Evolutionary conservation across 2,329 filamentous ascomycete species (phyloP).

Genomic region (Colletotrichum musicola): DNA sequence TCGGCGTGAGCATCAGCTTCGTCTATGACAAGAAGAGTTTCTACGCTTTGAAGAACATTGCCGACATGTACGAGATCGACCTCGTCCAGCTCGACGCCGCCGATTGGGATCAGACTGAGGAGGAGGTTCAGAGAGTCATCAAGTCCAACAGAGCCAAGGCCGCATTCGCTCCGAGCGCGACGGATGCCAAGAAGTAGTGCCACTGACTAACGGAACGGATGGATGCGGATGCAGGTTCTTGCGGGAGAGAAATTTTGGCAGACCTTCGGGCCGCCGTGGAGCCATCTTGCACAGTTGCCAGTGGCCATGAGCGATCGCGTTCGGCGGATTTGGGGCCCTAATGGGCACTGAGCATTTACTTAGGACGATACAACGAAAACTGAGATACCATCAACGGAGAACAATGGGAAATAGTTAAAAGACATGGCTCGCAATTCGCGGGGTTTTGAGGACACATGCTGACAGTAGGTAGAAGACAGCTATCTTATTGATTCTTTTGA

Average conservation of each 20-base stretch:
- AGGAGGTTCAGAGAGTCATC: conserved; percentile 83
- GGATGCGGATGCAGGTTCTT: background rate
- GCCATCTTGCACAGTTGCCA: conserved; percentile 13
- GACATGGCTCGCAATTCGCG: background rate
- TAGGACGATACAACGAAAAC: conserved; percentile 29
- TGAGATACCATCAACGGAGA: conserved; percentile 38
- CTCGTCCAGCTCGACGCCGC: conserved; percentile 84
- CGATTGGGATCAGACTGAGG: conserved; percentile 93
- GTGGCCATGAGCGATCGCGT: conserved; percentile 16
- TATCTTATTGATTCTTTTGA: no score
- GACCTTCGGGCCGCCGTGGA: conserved; percentile 1
- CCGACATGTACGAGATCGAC: conserved; percentile 82
- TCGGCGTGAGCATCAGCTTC: conserved; percentile 95
- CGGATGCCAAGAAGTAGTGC: conserved; percentile 45
- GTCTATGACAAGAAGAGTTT: conserved; percentile 89
- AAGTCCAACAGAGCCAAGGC: conserved; percentile 75
- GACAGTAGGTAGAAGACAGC: background rate
- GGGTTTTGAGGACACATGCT: background rate
- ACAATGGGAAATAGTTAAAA: conserved; percentile 30
- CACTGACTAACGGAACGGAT: background rate
- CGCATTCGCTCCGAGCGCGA: conserved; percentile 62
- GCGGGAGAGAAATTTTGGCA: background rate
- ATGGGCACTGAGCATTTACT: conserved; percentile 10
- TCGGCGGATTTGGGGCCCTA: background rate
- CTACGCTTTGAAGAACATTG: conserved; percentile 83